A percentile compares a stretch with the other conserved stretches of the same genome.
These are phyloP conservation scores for Trichosporon inkin DNA, from an alignment of 1,284 basidiomycete genomes.

Conservation along the genomic window DNA sequence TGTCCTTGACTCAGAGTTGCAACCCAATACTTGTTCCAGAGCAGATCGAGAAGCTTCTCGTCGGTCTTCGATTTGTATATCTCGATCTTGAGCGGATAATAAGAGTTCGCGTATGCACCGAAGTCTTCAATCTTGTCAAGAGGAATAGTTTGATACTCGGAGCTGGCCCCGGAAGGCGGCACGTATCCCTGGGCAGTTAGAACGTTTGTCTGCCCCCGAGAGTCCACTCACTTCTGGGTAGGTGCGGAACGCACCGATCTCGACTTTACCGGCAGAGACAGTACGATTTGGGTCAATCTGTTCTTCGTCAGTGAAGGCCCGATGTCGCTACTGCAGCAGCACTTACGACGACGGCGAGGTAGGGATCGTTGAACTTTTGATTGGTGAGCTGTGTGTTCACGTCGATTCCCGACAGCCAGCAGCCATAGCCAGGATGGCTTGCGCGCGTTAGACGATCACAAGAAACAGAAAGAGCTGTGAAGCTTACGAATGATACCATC, in stretches of 20 bases:
- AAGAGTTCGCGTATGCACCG: constrained; percentile 94
- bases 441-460: neutral
- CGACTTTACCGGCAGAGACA: constrained; percentile 93
- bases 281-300: constrained; percentile 98
- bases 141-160: constrained; percentile 87
- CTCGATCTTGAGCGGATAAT: constrained; percentile 89
- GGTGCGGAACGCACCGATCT: constrained; percentile 96
- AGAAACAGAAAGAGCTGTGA: too few species aligned
- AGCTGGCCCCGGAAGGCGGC: constrained; percentile 66
- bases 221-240: constrained; percentile 65
- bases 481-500: constrained; percentile 89
- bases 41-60: constrained; percentile 73
- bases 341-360: constrained; percentile 90
- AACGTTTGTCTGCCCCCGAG: neutral
- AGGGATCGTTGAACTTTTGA: constrained; percentile 92
- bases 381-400: constrained; percentile 94
- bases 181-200: constrained; percentile 60
- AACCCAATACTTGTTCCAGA: constrained; percentile 99
- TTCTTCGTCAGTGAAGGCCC: neutral
- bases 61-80: constrained; percentile 90
- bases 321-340: neutral
- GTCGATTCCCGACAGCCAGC: constrained; percentile 95
- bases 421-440: constrained; percentile 87
- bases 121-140: constrained; percentile 94
- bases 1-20: constrained; percentile 89